Evolutionary conservation across 805 yeast genomes (phyloP).

Genomic region (Candida silvicultrix): DNA sequence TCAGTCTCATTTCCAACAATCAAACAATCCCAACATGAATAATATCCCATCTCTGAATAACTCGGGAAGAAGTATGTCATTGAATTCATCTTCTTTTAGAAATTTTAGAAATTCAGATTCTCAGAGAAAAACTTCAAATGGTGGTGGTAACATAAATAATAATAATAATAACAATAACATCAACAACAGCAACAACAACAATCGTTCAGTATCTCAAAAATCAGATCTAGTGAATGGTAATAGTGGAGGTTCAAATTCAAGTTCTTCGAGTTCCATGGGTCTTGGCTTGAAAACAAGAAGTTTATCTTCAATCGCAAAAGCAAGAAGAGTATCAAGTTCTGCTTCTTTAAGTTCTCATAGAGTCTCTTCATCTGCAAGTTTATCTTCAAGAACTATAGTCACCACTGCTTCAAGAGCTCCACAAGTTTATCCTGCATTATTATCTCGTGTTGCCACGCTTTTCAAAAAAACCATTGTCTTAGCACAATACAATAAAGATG

Average conservation of each 20-base stretch:
- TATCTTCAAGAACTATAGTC: slow-evolving; percentile 35
- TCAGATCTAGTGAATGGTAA: slow-evolving; percentile 25
- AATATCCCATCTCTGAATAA: not conserved
- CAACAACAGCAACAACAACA: no score
- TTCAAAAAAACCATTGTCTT: slow-evolving; percentile 65
- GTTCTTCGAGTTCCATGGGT: slow-evolving; percentile 14
- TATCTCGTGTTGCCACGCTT: slow-evolving; percentile 76
- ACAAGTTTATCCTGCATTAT: slow-evolving; percentile 79
- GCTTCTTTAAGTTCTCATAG: slow-evolving; percentile 19
- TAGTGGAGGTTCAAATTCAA: not conserved
- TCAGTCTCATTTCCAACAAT: not conserved
- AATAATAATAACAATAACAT: no score
- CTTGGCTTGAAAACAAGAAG: slow-evolving; percentile 40
- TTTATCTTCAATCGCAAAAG: slow-evolving; percentile 31
- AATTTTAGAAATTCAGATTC: slow-evolving; percentile 22
- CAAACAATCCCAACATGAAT: not conserved
- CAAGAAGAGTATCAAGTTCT: slow-evolving; percentile 19
- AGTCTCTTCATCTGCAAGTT: slow-evolving; percentile 16
- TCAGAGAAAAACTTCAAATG: slow-evolving; percentile 33
- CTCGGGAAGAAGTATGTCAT: slow-evolving; percentile 27
- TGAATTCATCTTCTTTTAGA: slow-evolving; percentile 27
- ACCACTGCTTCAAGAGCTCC: slow-evolving; percentile 46
- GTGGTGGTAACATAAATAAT: no score
- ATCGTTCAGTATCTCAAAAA: slow-evolving; percentile 40
- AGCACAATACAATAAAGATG: slow-evolving; percentile 83